These are phyloP conservation scores for Scheffersomyces illinoinensis DNA, from an alignment of 1,139 yeast species.

Conservation along the genomic window DNA sequence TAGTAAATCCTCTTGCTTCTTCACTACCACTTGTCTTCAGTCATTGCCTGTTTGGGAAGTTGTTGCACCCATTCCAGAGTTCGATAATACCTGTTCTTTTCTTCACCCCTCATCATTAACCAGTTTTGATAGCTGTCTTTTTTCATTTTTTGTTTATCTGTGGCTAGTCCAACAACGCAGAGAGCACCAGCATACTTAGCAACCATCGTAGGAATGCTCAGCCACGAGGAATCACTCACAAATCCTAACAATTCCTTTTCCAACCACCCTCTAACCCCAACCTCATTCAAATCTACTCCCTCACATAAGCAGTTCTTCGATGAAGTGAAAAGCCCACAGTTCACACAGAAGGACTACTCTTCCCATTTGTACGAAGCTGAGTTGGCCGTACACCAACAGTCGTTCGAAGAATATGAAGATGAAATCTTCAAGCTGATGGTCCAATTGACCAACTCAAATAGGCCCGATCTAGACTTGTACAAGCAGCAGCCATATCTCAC, in stretches of 20 bases:
- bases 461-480: slow-evolving; percentile 56
- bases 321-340: slow-evolving; percentile 8
- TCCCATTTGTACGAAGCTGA: slow-evolving; percentile 51
- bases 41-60: neutral
- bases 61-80: neutral
- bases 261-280: neutral
- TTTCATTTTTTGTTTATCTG: neutral
- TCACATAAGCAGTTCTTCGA: neutral
- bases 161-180: neutral
- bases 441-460: slow-evolving; percentile 27
- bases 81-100: neutral
- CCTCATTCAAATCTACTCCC: neutral
- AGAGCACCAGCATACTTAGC: neutral
- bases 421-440: slow-evolving; percentile 50
- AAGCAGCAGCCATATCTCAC: slow-evolving; percentile 66
- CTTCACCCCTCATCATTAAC: neutral
- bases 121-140: neutral
- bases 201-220: neutral
- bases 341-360: slow-evolving; percentile 47
- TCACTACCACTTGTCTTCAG: neutral
- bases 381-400: slow-evolving; percentile 44
- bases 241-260: neutral
- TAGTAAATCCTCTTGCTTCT: neutral
- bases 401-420: slow-evolving; percentile 51
- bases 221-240: neutral